Base-by-base conservation (phyloP, 441 rosid genomes). In the Biscutella auriculata region DNA sequence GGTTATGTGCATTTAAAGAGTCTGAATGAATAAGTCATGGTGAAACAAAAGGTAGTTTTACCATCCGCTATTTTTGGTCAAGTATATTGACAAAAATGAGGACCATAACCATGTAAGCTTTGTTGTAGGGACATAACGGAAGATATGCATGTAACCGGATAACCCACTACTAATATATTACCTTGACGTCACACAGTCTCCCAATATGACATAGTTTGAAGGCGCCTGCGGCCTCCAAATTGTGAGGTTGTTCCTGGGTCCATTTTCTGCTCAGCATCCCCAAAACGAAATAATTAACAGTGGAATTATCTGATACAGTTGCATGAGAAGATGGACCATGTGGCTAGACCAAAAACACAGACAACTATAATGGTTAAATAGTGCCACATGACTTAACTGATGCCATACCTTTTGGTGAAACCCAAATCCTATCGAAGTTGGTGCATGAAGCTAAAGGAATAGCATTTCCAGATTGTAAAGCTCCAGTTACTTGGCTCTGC, bases 171-270 rank as follows among this genome's bases (percentile, higher is more conserved):
- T 46, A 35, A 49, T 37, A 65, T 6, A 64, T 77, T 76, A 91
- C 99, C 95, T 88, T 68, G 99, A 88, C 23, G 98, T 95, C 79
- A 91, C 93, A 73, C 98, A 95, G 64, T 95, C 99, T 70, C 99
- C 99, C 69, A 95, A 63, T 60, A 88, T 85, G 72, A 88, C 98
- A 82, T 88, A 95, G 71, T 91, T 88, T 37, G 97, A 68, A 36
- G 99, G 98, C 73, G 98, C 95, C 52, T 73, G 88, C 62, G 99
- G 95, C 75, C 99, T 84, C 99, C 99, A 95, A 72, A 95, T 79
- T 50, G 99, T 88, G 56, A 95, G 95, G 53, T 79, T 83, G 72
- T 83, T 84, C 73, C 56, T 69, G 16, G 82, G 74, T 43, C 93
- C 95, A 75, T 76, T 84, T 71, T 81, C 99, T 95, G 89, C 73